A percentile compares a stretch with the other conserved stretches of the same genome.
phyloP scores from a whole-genome alignment of 2,329 filamentous ascomycete genomes.

The Purpureocillium lavendulum region DNA sequence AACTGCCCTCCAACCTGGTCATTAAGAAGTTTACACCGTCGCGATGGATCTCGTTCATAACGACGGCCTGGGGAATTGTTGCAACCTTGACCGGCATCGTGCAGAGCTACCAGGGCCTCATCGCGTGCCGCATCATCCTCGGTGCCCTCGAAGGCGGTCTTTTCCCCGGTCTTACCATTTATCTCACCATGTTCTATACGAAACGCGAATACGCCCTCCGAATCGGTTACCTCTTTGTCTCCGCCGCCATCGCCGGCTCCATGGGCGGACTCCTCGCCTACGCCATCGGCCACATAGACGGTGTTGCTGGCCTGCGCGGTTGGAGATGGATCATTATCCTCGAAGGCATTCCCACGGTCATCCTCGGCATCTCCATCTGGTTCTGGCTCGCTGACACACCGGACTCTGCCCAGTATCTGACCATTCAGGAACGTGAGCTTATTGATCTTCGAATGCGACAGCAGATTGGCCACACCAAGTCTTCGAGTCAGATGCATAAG shows the following conservation, averaged over 20 bases:
- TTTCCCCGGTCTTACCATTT: slow-evolving; percentile 16
- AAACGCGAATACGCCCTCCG: slow-evolving; percentile 45
- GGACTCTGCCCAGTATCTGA: slow-evolving; percentile 38
- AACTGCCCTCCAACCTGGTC: slow-evolving; percentile 21
- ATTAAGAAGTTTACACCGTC: slow-evolving; percentile 24
- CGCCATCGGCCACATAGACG: slow-evolving; percentile 36
- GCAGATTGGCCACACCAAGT: too few species aligned
- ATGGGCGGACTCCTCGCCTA: slow-evolving; percentile 35
- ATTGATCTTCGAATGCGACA: slow-evolving; percentile 23
- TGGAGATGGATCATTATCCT: slow-evolving; percentile 45
- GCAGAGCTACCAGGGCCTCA: slow-evolving; percentile 16
- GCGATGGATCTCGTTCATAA: slow-evolving; percentile 17
- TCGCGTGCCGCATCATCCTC: slow-evolving; percentile 14
- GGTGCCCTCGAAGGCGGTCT: slow-evolving; percentile 16
- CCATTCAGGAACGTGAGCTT: slow-evolving; percentile 36
- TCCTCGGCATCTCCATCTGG: slow-evolving; percentile 33
- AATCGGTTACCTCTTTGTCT: slow-evolving; percentile 39
- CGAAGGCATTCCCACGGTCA: slow-evolving; percentile 35
- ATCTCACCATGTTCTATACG: slow-evolving; percentile 23
- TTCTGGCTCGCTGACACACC: slow-evolving; percentile 39
- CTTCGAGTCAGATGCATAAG: not conserved
- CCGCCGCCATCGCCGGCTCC: slow-evolving; percentile 40
- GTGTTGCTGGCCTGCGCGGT: slow-evolving; percentile 30
- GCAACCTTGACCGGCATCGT: slow-evolving; percentile 20
- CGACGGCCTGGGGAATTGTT: slow-evolving; percentile 17